phyloP scores from a whole-genome alignment of 345 rosid species.

The Bretschneidera sinensis region DNA sequence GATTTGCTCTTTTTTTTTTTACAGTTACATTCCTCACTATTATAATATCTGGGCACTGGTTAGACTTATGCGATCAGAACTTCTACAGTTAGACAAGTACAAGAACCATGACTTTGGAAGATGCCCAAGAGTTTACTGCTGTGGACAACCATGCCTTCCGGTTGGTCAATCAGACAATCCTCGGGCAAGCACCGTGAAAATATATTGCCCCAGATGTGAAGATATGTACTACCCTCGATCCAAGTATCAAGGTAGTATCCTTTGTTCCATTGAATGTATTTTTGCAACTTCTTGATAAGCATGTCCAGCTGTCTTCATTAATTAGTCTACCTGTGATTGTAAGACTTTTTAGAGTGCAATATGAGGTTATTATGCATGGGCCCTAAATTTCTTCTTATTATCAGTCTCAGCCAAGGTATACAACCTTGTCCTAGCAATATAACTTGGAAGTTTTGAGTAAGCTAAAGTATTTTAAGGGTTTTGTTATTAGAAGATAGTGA shows the following conservation, averaged over 20 bases:
- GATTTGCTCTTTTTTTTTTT: slow-evolving; percentile 1
- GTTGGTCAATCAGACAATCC: slow-evolving; percentile 88
- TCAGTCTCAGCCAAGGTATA: not conserved
- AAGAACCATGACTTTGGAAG: slow-evolving; percentile 95
- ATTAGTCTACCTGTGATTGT: not conserved
- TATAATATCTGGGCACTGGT: not conserved
- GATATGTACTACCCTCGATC: slow-evolving; percentile 91
- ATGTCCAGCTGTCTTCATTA: not conserved
- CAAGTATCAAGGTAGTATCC: slow-evolving; percentile 99
- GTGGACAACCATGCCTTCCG: slow-evolving; percentile 94
- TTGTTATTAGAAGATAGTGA: not conserved
- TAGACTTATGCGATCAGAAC: slow-evolving; percentile 8
- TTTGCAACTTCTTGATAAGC: slow-evolving; percentile 8
- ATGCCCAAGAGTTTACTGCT: slow-evolving; percentile 95
- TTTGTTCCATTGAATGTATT: slow-evolving; percentile 15
- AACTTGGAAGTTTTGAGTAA: not conserved
- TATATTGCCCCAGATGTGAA: slow-evolving; percentile 86
- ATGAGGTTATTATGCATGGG: too few species aligned
- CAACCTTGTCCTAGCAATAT: not conserved
- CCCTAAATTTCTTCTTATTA: not conserved
- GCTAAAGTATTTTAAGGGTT: not conserved
- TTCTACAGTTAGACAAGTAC: slow-evolving; percentile 76
- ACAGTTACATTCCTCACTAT: slow-evolving; percentile 1
- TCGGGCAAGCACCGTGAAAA: slow-evolving; percentile 85
- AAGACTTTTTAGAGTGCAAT: not conserved